These are phyloP conservation scores for Parmelia sp. DNA, from an alignment of 495 filamentous ascomycete species.

Conservation along the genomic window DNA sequence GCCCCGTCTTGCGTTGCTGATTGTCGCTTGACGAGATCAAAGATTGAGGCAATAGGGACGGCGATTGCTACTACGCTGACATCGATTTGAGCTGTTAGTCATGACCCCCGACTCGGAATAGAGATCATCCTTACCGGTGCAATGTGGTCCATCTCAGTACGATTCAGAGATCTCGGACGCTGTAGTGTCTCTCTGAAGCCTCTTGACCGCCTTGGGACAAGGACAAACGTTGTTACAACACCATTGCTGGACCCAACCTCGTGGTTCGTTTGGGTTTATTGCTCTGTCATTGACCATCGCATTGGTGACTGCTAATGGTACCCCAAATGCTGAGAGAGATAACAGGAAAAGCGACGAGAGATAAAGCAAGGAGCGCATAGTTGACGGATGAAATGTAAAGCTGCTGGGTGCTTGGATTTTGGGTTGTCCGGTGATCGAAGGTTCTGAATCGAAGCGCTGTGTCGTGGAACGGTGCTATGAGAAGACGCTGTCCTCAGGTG, in stretches of 20 bases:
- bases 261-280: not conserved
- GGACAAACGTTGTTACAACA: not conserved
- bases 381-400: not conserved
- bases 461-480: not conserved
- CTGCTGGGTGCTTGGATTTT: not conserved
- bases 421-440: not conserved
- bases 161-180: too few species aligned
- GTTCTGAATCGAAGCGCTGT: not conserved
- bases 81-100: not conserved
- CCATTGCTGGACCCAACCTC: not conserved
- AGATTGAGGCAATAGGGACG: not conserved
- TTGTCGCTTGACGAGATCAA: not conserved
- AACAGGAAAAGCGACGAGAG: not conserved
- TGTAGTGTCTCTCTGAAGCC: not conserved
- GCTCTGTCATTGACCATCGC: not conserved
- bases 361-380: not conserved
- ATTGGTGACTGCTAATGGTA: not conserved
- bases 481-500: not conserved
- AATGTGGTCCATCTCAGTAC: too few species aligned
- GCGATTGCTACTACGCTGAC: not conserved
- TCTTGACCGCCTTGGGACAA: not conserved
- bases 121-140: not conserved
- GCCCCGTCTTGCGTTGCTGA: not conserved
- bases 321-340: not conserved
- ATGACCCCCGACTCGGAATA: not conserved